Percentiles rank a stretch among this genome's conserved stretches.
Evolutionary conservation across 2,329 filamentous ascomycete genomes (phyloP).

Genomic region (Aspergillus arachidicola): DNA sequence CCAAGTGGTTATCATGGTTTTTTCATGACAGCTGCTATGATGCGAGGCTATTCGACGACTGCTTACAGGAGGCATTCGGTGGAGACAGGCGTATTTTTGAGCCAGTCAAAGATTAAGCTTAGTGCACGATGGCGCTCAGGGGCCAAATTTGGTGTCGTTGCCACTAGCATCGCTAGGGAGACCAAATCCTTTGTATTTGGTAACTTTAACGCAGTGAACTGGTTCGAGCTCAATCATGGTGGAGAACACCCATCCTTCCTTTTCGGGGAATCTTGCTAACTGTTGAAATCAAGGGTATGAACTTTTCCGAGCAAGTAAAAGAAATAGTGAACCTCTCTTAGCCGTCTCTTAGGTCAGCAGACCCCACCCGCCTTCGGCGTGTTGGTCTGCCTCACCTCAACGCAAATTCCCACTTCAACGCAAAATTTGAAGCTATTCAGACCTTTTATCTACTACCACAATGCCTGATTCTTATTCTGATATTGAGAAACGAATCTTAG

Average conservation of each 20-base stretch:
- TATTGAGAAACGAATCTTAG: no score
- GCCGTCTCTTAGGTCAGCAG: no score
- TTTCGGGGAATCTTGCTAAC: no score
- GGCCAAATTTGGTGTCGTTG: conserved; percentile 20
- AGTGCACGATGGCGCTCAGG: conserved; percentile 1
- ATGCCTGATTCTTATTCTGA: no score
- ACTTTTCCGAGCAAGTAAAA: conserved; percentile 14
- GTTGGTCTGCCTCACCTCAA: no score
- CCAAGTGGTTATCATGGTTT: conserved; percentile 21
- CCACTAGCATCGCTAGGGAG: conserved; percentile 22
- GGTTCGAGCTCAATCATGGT: conserved; percentile 9
- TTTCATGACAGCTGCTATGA: conserved; percentile 26
- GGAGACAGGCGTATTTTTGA: conserved; percentile 21
- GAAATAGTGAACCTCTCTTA: conserved; percentile 13
- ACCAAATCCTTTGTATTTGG: conserved; percentile 22
- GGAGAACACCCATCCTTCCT: no score
- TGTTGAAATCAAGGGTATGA: conserved; percentile 11
- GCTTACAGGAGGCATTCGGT: conserved; percentile 20
- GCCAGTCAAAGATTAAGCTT: neutral
- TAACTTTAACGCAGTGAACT: conserved; percentile 22
- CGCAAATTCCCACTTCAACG: no score
- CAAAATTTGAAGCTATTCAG: no score
- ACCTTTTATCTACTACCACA: no score
- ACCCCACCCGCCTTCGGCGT: no score
- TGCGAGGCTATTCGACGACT: conserved; percentile 19